Conservation (phyloP, 768 basidiomycete species). For the Inosperma sp. region DNA sequence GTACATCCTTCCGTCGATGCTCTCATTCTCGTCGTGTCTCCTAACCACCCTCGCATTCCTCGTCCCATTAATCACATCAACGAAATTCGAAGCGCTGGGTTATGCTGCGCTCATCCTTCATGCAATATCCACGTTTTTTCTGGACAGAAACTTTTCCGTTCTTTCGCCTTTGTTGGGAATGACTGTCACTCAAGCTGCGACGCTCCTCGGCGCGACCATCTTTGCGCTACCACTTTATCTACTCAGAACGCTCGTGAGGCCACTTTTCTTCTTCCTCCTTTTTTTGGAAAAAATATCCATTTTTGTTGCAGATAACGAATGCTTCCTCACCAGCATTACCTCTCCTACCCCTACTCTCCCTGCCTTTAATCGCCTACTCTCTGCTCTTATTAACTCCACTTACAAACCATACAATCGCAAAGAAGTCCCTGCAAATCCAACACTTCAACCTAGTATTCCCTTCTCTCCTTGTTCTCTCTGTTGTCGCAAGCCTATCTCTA, state of each 20-base stretch:
- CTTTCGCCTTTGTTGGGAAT: constrained; percentile 55
- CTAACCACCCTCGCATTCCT: constrained; percentile 46
- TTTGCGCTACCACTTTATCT: constrained; percentile 62
- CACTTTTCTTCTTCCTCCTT: neutral
- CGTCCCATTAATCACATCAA: constrained; percentile 48
- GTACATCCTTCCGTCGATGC: constrained; percentile 31
- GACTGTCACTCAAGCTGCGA: constrained; percentile 51
- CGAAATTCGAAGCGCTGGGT: constrained; percentile 60
- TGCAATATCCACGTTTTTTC: constrained; percentile 54
- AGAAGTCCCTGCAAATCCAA: constrained; percentile 49
- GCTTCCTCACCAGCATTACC: constrained; percentile 51
- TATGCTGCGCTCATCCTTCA: constrained; percentile 63
- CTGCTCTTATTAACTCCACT: constrained; percentile 58
- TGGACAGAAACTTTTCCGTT: constrained; percentile 53
- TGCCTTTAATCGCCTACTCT: constrained; percentile 61
- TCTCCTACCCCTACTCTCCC: constrained; percentile 48
- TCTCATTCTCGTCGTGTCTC: neutral
- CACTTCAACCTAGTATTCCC: constrained; percentile 59
- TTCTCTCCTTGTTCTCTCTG: constrained; percentile 42
- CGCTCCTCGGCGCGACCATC: constrained; percentile 57
- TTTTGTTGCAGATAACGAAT: constrained; percentile 40
- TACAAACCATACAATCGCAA: constrained; percentile 42
- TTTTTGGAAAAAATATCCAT: constrained; percentile 10
- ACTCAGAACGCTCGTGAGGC: constrained; percentile 51
- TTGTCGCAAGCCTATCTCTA: no score